Percentiles rank a stretch among this genome's conserved stretches.
These are phyloP conservation scores for Capsicum chinense DNA, from an alignment of 257 asterid genomes.

Conservation along the genomic window DNA sequence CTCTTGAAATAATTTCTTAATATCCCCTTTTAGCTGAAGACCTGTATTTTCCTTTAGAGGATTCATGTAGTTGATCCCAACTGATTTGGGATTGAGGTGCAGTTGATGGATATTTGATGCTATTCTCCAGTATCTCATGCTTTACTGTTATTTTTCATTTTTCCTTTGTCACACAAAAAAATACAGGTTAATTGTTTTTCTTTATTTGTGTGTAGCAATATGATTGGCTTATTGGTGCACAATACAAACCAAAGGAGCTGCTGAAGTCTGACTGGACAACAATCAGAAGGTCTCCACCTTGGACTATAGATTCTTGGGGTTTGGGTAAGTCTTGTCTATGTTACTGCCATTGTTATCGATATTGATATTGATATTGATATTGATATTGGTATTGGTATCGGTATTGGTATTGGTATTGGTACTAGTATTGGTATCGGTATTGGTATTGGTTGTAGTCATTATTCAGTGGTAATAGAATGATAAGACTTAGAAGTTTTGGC, in stretches of 20 bases:
- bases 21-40: not conserved
- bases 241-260: conserved; percentile 92
- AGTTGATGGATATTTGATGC: conserved; percentile 15
- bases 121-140: conserved; percentile 12
- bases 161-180: not conserved
- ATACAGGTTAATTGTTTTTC: conserved; percentile 19
- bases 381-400: not conserved
- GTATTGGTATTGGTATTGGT: too few relatives aligned
- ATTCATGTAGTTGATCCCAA: not conserved
- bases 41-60: conserved; percentile 2
- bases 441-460: conserved; percentile 10
- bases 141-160: not conserved
- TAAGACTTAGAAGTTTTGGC: not conserved
- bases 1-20: not conserved
- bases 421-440: not conserved
- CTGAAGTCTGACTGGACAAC: conserved; percentile 86
- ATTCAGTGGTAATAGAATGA: conserved; percentile 4
- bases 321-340: conserved; percentile 65
- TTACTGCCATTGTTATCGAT: not conserved
- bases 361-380: too few relatives aligned
- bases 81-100: not conserved
- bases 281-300: conserved; percentile 90
- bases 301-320: conserved; percentile 99
- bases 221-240: conserved; percentile 96
- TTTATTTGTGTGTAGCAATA: conserved; percentile 68